Conservation (phyloP, 2,329 filamentous ascomycete species). For the Coniella vitis region DNA sequence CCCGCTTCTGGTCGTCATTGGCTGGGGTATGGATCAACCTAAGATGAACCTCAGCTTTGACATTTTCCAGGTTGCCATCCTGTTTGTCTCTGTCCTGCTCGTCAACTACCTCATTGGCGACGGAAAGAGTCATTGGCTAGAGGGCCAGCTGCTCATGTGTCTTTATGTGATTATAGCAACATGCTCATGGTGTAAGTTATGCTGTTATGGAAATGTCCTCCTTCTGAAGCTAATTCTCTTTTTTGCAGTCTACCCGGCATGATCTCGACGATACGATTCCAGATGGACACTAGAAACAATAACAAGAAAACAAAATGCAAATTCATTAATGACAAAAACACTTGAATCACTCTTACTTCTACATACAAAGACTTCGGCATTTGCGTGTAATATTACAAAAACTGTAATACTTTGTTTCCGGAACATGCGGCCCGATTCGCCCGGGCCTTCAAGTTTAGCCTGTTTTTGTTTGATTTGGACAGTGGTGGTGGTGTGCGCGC, state of each 20-base stretch:
- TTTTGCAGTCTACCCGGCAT: constrained; percentile 8
- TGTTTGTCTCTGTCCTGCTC: constrained; percentile 77
- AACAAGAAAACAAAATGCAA: neutral
- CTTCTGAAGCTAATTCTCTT: too few species aligned
- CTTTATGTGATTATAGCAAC: constrained; percentile 74
- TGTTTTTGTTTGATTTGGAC: too few species aligned
- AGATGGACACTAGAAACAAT: neutral
- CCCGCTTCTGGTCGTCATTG: constrained; percentile 68
- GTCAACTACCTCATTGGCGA: constrained; percentile 83
- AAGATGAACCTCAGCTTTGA: constrained; percentile 81
- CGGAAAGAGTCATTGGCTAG: constrained; percentile 76
- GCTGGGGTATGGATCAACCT: constrained; percentile 66
- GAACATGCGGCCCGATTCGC: too few species aligned
- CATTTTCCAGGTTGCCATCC: constrained; percentile 77
- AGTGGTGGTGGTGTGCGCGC: too few species aligned
- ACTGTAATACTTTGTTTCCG: neutral
- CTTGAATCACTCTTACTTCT: too few species aligned
- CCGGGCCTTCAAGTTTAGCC: too few species aligned
- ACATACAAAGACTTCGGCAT: too few species aligned
- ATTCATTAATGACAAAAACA: too few species aligned
- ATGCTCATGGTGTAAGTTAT: constrained; percentile 53
- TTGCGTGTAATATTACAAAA: neutral
- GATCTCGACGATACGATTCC: neutral
- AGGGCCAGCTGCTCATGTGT: constrained; percentile 69
- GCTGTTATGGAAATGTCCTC: neutral